Percentiles rank a stretch among this genome's conserved stretches.
These are phyloP conservation scores for Ensete glaucum DNA, from an alignment of 176 grass and related monocot genomes.

Conservation along the genomic window DNA sequence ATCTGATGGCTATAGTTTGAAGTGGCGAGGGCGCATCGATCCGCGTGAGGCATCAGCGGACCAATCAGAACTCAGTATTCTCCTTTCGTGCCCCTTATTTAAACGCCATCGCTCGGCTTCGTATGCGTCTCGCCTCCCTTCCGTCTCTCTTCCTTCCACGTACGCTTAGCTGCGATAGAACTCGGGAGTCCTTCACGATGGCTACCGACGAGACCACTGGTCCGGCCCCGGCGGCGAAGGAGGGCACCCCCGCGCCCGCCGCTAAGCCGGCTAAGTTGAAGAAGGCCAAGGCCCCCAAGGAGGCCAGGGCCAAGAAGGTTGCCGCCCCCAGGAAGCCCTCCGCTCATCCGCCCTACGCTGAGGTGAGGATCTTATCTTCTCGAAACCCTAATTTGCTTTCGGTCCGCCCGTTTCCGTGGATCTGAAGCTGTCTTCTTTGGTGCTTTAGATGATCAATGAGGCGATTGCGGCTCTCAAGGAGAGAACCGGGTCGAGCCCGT, in stretches of 20 bases:
- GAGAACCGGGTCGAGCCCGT: constrained; percentile 54
- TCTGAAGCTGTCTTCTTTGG: neutral
- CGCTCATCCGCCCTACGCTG: constrained; percentile 62
- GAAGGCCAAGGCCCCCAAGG: constrained; percentile 32
- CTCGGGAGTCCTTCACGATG: constrained; percentile 19
- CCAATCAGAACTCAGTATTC: constrained; percentile 30
- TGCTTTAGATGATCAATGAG: constrained; percentile 51
- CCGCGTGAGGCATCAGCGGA: constrained; percentile 21
- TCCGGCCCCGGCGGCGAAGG: constrained; percentile 21
- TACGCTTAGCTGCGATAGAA: neutral
- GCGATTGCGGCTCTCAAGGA: constrained; percentile 60
- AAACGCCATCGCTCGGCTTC: constrained; percentile 10
- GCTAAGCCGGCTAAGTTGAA: constrained; percentile 23
- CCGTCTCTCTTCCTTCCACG: neutral
- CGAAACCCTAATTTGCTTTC: no score
- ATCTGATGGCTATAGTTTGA: constrained; percentile 26
- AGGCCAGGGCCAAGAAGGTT: constrained; percentile 56
- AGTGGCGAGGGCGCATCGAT: constrained; percentile 7
- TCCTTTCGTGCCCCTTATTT: constrained; percentile 28
- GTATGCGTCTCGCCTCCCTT: neutral
- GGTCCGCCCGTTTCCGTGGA: neutral
- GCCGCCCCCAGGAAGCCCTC: constrained; percentile 24
- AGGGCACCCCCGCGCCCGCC: neutral
- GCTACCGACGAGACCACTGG: constrained; percentile 21
- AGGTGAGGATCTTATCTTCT: constrained; percentile 26